phyloP scores from a whole-genome alignment of 2,329 filamentous ascomycete genomes.

The Arthrobotrys pseudoclavata region DNA sequence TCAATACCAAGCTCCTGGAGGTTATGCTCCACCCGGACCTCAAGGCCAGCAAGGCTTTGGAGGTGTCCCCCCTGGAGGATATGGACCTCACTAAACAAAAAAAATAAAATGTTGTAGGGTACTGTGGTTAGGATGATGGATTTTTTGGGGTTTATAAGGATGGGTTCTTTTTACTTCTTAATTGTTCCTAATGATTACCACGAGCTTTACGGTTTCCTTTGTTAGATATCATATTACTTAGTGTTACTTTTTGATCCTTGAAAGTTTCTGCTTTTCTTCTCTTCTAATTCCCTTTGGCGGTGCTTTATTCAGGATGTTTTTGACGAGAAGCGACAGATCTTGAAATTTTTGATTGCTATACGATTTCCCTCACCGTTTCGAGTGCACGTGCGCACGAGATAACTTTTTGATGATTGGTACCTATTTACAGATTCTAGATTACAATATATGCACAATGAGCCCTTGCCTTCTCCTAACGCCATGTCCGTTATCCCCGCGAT shows the following conservation, averaged over 20 bases:
- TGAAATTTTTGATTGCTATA: slow-evolving; percentile 9
- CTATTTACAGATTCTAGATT: slow-evolving; percentile 35
- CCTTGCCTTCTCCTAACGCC: background rate
- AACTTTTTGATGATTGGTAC: slow-evolving; percentile 4
- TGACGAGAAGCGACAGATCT: slow-evolving; percentile 19
- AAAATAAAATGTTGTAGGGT: background rate
- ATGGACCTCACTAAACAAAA: slow-evolving; percentile 47
- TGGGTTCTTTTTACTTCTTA: slow-evolving; percentile 25
- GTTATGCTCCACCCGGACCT: slow-evolving; percentile 45
- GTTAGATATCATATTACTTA: slow-evolving; percentile 13
- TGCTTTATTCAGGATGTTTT: slow-evolving; percentile 8
- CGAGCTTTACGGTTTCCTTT: slow-evolving; percentile 45
- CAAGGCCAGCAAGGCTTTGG: slow-evolving; percentile 51
- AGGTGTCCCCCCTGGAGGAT: slow-evolving; percentile 54
- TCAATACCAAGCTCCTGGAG: slow-evolving; percentile 50
- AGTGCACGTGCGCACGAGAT: background rate
- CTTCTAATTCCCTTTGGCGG: slow-evolving; percentile 16
- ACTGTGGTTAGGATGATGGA: slow-evolving; percentile 26
- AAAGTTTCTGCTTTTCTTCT: background rate
- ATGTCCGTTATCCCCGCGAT: background rate
- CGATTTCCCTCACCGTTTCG: slow-evolving; percentile 5
- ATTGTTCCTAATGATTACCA: slow-evolving; percentile 42
- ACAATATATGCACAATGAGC: slow-evolving; percentile 19
- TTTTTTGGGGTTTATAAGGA: slow-evolving; percentile 29
- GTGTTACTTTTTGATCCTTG: slow-evolving; percentile 1